phyloP scores from a whole-genome alignment of 768 basidiomycete species.

The Russula ochroleuca region DNA sequence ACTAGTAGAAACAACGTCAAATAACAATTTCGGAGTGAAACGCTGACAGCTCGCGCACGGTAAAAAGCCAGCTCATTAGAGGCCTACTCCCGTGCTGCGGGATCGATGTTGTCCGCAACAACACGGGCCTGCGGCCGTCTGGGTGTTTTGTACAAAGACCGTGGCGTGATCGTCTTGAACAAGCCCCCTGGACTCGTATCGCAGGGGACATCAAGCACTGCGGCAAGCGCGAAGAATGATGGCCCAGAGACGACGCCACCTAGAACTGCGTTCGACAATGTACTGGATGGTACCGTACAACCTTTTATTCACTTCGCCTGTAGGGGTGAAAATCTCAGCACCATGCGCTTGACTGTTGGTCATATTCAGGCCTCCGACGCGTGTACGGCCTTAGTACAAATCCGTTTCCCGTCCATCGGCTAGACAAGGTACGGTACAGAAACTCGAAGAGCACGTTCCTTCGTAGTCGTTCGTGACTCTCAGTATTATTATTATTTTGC shows the following conservation, averaged over 20 bases:
- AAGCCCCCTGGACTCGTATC: conserved; percentile 26
- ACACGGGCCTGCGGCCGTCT: background rate
- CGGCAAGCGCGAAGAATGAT: background rate
- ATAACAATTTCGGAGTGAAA: too few species aligned
- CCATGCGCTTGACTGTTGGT: background rate
- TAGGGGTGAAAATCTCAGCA: background rate
- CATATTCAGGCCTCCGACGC: conserved; percentile 13
- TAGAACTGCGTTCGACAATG: conserved; percentile 3
- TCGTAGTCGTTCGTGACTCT: background rate
- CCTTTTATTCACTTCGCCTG: background rate
- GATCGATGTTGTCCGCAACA: background rate
- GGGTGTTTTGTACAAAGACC: conserved; percentile 23
- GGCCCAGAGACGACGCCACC: background rate
- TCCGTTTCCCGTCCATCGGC: conserved; percentile 27
- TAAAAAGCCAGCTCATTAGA: too few species aligned
- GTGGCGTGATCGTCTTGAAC: conserved; percentile 26
- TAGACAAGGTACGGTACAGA: conserved; percentile 25
- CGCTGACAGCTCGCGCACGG: too few species aligned
- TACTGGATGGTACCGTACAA: conserved; percentile 9
- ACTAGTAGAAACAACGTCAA: too few species aligned
- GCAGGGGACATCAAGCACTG: conserved; percentile 9
- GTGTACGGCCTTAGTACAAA: background rate
- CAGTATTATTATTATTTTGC: background rate
- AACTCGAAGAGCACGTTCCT: background rate
- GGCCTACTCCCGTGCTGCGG: background rate